phyloP scores from a whole-genome alignment of 495 filamentous ascomycete species.

The Mytilinidion resinicola region DNA sequence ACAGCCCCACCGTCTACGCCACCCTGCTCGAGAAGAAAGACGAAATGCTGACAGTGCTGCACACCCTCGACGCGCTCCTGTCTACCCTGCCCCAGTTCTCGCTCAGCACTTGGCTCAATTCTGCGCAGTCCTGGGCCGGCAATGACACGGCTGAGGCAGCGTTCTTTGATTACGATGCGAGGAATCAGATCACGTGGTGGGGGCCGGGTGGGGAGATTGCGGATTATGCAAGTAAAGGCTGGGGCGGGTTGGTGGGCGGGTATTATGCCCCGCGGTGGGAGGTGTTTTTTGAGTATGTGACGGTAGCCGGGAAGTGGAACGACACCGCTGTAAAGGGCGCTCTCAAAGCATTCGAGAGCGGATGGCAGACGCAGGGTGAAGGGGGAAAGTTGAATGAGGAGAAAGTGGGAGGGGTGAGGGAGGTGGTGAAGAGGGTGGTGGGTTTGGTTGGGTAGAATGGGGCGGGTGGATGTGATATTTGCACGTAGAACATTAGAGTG shows the following conservation, averaged over 20 bases:
- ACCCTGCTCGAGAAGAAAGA: constrained; percentile 29
- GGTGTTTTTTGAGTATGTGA: constrained; percentile 44
- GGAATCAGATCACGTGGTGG: constrained; percentile 52
- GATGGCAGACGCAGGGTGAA: constrained; percentile 9
- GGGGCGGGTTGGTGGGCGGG: constrained; percentile 43
- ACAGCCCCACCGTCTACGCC: constrained; percentile 28
- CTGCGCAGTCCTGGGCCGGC: constrained; percentile 37
- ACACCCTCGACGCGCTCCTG: constrained; percentile 42
- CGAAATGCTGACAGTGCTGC: constrained; percentile 34
- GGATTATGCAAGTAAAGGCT: constrained; percentile 48
- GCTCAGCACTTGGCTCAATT: constrained; percentile 41
- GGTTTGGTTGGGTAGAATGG: too few relatives aligned
- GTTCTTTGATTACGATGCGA: constrained; percentile 47
- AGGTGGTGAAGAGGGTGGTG: constrained; percentile 5
- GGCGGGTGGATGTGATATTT: too few relatives aligned
- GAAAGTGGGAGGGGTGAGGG: not conserved
- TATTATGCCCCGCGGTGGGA: constrained; percentile 48
- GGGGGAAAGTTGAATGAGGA: not conserved
- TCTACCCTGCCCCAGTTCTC: constrained; percentile 42
- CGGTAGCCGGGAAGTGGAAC: constrained; percentile 2
- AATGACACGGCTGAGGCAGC: constrained; percentile 27
- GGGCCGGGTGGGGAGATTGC: constrained; percentile 46
- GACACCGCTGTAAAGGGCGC: constrained; percentile 1
- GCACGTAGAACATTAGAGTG: too few relatives aligned
- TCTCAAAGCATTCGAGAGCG: constrained; percentile 6